Evolutionary conservation across 805 yeast genomes (phyloP).

Genomic region (Tetrapisispora namnaoensis): DNA sequence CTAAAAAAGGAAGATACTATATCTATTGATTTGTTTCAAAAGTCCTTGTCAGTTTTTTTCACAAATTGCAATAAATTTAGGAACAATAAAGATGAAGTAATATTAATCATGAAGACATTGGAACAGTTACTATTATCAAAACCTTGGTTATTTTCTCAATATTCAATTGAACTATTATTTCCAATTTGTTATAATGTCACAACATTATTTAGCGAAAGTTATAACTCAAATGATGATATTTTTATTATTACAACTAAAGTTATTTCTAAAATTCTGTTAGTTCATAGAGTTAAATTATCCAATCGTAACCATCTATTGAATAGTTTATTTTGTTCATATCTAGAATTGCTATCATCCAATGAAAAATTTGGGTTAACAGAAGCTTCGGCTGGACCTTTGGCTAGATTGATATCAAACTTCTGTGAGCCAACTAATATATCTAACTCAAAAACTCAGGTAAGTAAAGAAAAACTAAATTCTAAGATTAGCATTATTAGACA

Average conservation of each 20-base stretch:
- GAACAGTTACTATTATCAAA: conserved; percentile 38
- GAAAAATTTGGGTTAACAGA: conserved; percentile 14
- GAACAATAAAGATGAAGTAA: conserved; percentile 1
- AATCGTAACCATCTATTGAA: conserved; percentile 65
- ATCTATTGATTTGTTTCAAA: conserved; percentile 22
- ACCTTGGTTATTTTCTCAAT: conserved; percentile 55
- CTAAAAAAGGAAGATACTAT: conserved; percentile 15
- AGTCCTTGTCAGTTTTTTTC: conserved; percentile 26
- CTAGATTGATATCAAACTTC: conserved; percentile 53
- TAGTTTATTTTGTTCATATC: conserved; percentile 37
- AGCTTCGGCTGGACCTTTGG: conserved; percentile 38
- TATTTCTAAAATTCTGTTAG: conserved; percentile 50
- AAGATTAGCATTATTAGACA: conserved; percentile 45
- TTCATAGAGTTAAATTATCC: conserved; percentile 59
- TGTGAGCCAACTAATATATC: conserved; percentile 53
- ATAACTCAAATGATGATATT: conserved; percentile 17
- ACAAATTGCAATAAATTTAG: conserved; percentile 12
- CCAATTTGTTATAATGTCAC: conserved; percentile 17
- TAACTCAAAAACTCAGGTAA: conserved; percentile 17
- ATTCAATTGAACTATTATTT: conserved; percentile 48
- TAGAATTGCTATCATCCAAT: conserved; percentile 37
- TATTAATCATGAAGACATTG: conserved; percentile 26
- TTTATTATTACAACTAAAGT: conserved; percentile 38
- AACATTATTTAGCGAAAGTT: background rate
- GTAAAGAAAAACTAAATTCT: conserved; percentile 39